Base-by-base conservation (phyloP, 1,284 basidiomycete genomes). In the Phlebopus sp. region DNA sequence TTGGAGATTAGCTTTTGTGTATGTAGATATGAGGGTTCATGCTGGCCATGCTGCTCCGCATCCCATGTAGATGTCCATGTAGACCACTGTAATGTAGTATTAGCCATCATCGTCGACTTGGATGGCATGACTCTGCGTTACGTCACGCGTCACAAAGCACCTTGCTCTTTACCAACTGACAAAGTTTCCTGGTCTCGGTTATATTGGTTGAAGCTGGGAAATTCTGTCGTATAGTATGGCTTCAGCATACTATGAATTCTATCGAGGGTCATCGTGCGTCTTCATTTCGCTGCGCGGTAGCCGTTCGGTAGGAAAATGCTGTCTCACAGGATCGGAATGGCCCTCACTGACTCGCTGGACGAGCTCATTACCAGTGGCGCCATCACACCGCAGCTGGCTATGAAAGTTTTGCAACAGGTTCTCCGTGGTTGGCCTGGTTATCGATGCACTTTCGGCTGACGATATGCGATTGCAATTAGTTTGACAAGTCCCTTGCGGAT, bases 341-440 rank as follows among this genome's bases (percentile, higher is more conserved):
- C 96, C 39, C 79, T 99, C 47, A 97, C 96, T n/a, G 96, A 99
- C 75, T 94, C 96, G 55, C 83, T 99, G 59, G 96, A 99, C 72
- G 96, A 99, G 73, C 82, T 99, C 53, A 99, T 99, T 63, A 97
- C 95, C 44, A 92, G 89, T 58, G 96, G 96, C 2, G 88, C 92
- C 50, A 98, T 99, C 59, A 97, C 95, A 17, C 96, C 97, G 2
- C 95, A 99, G 70, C 72, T 99, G 53, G 96, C 96, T 11, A 94
- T 98, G 90, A 91, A 96, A 66, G 93, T 98, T 7, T 72, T 99
- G 49, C 91, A 91, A 66, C 93, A 97, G 88, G 94, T 96, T 51
- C 44, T 49, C 19, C 49, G 44, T 45, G 35, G n/a, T 13, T 41
- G 21, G 40, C 25, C 49, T 36, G 29, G 31, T 35, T 35, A 17